Base-by-base conservation (phyloP, 768 basidiomycete genomes). In the Russula sp. region DNA sequence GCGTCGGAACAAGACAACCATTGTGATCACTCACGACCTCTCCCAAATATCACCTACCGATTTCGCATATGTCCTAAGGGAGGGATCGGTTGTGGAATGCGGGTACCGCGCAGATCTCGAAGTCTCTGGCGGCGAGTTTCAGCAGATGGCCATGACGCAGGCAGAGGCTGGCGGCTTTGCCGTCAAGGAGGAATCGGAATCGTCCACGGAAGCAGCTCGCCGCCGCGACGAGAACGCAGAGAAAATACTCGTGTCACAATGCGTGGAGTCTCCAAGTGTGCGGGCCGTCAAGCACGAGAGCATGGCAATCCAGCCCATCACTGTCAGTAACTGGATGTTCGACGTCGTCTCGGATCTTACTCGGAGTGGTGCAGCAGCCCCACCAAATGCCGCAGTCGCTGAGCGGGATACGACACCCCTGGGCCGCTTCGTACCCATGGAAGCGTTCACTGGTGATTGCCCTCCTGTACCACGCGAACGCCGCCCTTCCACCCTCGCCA, bases 11-110 rank as follows among this genome's bases (percentile, higher is more conserved):
- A 86, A 84, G 70, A 98, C 92, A 5, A 97, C 92, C 7, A 87
- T 95, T 72, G 88, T 95, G 66, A 97, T 98, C 73, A 98, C 96
- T 0, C 96, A 98, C 75, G 97, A 98, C 69, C 84, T 98, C 20
- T 87, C 88, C 1, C 91, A 94, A 68, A 89, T 99, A 67, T 75
- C 76, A 24, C 58, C 76, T 0, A 74, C 78, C 16, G 95, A 98
- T 74, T 98, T 97, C 68, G 92, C 97, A 14, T 97, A 98, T 72
- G 90, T 98, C 3, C 86, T 98, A 79, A 84, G 86, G 68, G 80
- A 85, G 22, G 96, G 95, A 0, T 69, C 73, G 0, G 84, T 97
- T 34, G 88, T 88, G 53, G 92, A 98, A 72, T 89, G 93, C 70
- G 97, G 97, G 0, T 96, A 85, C 75, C 84, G 94, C 1, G 75